Percentiles rank a stretch among this genome's conserved stretches.
These are phyloP conservation scores for Globisporangium alternatum DNA, from an alignment of 352 stramenopile species.

Conservation along the genomic window DNA sequence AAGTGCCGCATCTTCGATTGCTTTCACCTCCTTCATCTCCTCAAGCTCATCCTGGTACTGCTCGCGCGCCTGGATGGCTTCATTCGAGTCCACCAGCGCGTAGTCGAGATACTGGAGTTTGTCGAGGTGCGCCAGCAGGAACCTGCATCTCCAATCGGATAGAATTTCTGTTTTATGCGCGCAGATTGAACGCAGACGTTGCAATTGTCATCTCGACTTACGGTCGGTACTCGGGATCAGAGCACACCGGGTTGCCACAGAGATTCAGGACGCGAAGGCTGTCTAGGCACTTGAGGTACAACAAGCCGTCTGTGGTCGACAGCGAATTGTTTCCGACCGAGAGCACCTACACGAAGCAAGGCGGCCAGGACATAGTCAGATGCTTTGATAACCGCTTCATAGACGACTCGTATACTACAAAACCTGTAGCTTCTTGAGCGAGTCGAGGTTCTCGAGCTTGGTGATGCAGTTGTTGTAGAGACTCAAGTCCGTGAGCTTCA, in stretches of 20 bases:
- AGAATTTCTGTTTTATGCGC: neutral
- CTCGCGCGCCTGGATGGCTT: slow-evolving; percentile 78
- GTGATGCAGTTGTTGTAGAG: slow-evolving; percentile 93
- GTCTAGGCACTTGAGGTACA: slow-evolving; percentile 84
- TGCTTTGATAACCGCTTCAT: too few species aligned
- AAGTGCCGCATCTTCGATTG: slow-evolving; percentile 77
- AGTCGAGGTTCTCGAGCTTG: slow-evolving; percentile 90
- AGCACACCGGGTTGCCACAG: slow-evolving; percentile 90
- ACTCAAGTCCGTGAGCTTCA: slow-evolving; percentile 88
- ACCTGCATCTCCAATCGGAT: slow-evolving; percentile 28
- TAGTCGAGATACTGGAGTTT: slow-evolving; percentile 94
- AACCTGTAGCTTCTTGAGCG: slow-evolving; percentile 85
- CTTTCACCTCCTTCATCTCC: slow-evolving; percentile 82
- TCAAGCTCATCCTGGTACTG: slow-evolving; percentile 90
- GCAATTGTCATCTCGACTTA: slow-evolving; percentile 19
- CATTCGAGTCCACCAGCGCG: slow-evolving; percentile 77
- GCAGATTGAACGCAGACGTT: too few species aligned
- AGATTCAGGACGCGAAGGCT: slow-evolving; percentile 90
- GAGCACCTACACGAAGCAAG: slow-evolving; percentile 51
- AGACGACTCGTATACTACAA: neutral
- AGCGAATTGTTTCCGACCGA: slow-evolving; percentile 92
- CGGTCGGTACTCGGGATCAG: slow-evolving; percentile 89
- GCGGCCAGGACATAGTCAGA: neutral
- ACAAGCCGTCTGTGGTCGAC: slow-evolving; percentile 57
- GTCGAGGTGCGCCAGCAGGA: slow-evolving; percentile 90